Evolutionary conservation across 2,329 filamentous ascomycete genomes (phyloP), one percentile per base, ranked within the genome.

Genomic region (Fusarium fracticaudum): DNA sequence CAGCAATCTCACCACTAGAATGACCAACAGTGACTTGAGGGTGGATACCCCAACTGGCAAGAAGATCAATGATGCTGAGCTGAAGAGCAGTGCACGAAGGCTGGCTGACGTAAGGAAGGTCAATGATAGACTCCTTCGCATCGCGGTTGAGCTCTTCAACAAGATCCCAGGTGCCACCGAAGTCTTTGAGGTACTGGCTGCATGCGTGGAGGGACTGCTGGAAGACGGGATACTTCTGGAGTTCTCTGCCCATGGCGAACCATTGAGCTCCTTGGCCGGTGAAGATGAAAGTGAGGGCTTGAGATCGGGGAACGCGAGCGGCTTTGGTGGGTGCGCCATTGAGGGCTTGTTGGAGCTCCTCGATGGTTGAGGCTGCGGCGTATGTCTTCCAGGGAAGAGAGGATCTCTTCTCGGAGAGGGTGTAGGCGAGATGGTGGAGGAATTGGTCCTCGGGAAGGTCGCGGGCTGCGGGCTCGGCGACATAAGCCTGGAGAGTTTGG

Each of bases 211-310:
- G 53, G 5, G 53, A 57, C 18, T 43, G 20, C 26, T 43, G 53
- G 26, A 57, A 57, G 53, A 43, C 26, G 3, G 53, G 22, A 12
- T 57, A 57, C 22, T 57, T 57, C 12, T 57, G 53, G 18, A 61
- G 59, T 22, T 40, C 38, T 15, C 44, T n/a, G 8, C 59, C 59
- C 48, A 61, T 54, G 38, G 38, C 44, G 10, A 22, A 41, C 59
- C 48, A 61, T 22, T 61, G 59, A 35, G 59, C 59, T 18, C 59
- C 59, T 26, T 61, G 59, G n/a, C 59, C 59, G 5, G 59, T 61
- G 22, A 61, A 61, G 12, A 61, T 37, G 35, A 51, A 61, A 1
- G 53, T 57, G 15, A 57, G 37, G 26, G 53, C 53, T 2, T 43
- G 53, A 2, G 53, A 14, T 20, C 37, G 35, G 8, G 37, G 53